phyloP scores from a whole-genome alignment of 1,139 yeast species.

The Lodderomyces pseudojiufengensis region DNA sequence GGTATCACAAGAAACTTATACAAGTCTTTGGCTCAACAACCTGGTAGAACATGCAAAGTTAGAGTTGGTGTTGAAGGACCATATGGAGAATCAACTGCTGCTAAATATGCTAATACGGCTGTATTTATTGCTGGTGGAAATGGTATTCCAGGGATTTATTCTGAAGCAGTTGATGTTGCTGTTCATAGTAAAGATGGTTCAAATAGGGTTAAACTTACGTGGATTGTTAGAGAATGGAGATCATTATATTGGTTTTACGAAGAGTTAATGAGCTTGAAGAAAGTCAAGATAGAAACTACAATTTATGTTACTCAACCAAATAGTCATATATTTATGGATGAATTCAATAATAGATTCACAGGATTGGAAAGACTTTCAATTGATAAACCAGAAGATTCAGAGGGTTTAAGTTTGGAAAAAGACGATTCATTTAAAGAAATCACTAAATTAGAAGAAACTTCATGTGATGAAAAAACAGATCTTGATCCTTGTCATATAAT shows the following conservation, averaged over 20 bases:
- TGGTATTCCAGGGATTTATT: slow-evolving; percentile 43
- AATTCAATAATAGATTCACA: slow-evolving; percentile 2
- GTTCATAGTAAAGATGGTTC: neutral
- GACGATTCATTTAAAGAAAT: slow-evolving; percentile 4
- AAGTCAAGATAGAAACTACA: slow-evolving; percentile 24
- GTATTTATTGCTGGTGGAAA: slow-evolving; percentile 45
- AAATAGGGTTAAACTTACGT: slow-evolving; percentile 3
- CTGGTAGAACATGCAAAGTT: slow-evolving; percentile 25
- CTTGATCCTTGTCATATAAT: slow-evolving; percentile 1
- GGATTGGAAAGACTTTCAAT: neutral
- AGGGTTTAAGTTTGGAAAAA: neutral
- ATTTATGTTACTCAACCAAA: slow-evolving; percentile 32
- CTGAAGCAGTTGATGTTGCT: slow-evolving; percentile 32
- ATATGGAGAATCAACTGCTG: slow-evolving; percentile 32
- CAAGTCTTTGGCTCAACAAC: slow-evolving; percentile 25
- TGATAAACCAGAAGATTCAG: too few relatives aligned
- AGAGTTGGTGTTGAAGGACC: slow-evolving; percentile 42
- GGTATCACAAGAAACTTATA: slow-evolving; percentile 35
- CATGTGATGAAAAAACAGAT: slow-evolving; percentile 2
- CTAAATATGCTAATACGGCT: slow-evolving; percentile 29
- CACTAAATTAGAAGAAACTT: neutral
- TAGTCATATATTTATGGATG: slow-evolving; percentile 4
- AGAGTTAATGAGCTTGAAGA: slow-evolving; percentile 25
- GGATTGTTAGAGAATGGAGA: slow-evolving; percentile 29
- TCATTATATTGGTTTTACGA: slow-evolving; percentile 34